Percentiles rank a stretch among this genome's conserved stretches.
These are phyloP conservation scores for Thamnidium elegans DNA, from an alignment of 192 early-diverging fungal species.

Conservation along the genomic window DNA sequence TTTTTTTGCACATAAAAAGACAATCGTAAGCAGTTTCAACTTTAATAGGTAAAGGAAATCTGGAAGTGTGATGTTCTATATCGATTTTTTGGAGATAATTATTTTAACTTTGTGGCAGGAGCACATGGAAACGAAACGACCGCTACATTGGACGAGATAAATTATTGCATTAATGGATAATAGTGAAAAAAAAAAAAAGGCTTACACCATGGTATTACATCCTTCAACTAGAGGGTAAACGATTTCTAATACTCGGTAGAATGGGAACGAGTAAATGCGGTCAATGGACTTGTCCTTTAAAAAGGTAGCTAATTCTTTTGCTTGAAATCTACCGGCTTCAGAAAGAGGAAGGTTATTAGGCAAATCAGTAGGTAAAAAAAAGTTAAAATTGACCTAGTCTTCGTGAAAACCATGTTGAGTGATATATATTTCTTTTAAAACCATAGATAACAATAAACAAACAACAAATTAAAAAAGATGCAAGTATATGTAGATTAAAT, in stretches of 20 bases:
- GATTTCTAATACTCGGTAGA: conserved; percentile 32
- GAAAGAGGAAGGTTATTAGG: conserved; percentile 22
- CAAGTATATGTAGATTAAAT: not conserved
- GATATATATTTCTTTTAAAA: conserved; percentile 31
- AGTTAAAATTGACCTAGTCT: conserved; percentile 27
- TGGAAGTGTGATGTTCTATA: conserved; percentile 12
- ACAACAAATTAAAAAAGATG: too few relatives aligned
- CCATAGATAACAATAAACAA: conserved; percentile 16
- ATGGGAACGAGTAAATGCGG: conserved; percentile 31
- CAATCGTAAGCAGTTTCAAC: conserved; percentile 16
- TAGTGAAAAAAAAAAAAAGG: not conserved
- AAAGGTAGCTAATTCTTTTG: conserved; percentile 18
- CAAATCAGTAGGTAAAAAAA: conserved; percentile 24
- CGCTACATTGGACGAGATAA: not conserved
- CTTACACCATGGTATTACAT: conserved; percentile 20
- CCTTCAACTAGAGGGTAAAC: conserved; percentile 14
- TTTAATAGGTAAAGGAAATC: conserved; percentile 4
- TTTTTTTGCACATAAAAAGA: conserved; percentile 22
- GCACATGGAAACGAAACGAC: conserved; percentile 9
- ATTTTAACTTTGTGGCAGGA: not conserved
- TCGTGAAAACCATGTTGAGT: conserved; percentile 35
- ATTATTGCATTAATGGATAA: too few relatives aligned
- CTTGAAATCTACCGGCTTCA: conserved; percentile 19
- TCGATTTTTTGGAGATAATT: conserved; percentile 21
- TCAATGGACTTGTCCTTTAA: conserved; percentile 24